A percentile compares a stretch with the other conserved stretches of the same genome.
Evolutionary conservation across 805 yeast species (phyloP).

Genomic region (Deakozyma indianensis): DNA sequence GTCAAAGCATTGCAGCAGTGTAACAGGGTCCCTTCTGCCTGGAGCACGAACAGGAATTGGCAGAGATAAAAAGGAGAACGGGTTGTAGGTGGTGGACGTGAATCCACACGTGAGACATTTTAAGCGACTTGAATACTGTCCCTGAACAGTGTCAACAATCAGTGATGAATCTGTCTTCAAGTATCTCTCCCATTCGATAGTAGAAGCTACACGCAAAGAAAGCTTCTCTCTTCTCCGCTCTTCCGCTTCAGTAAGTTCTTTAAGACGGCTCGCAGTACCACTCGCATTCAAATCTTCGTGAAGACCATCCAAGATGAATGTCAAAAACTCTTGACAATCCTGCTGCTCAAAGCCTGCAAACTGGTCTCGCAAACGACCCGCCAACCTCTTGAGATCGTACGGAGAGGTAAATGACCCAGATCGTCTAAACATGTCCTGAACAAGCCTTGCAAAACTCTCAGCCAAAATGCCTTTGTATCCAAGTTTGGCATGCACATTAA

Average conservation of each 20-base stretch:
- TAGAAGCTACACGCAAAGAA: slow-evolving; percentile 67
- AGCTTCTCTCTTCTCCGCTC: slow-evolving; percentile 58
- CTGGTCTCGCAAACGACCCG: slow-evolving; percentile 52
- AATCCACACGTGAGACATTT: slow-evolving; percentile 56
- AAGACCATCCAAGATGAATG: slow-evolving; percentile 73
- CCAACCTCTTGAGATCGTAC: slow-evolving; percentile 43
- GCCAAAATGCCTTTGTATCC: slow-evolving; percentile 78
- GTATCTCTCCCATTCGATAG: slow-evolving; percentile 87
- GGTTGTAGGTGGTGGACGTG: slow-evolving; percentile 76
- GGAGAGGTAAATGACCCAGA: slow-evolving; percentile 35
- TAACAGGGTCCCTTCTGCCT: slow-evolving; percentile 12
- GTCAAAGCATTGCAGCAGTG: slow-evolving; percentile 53
- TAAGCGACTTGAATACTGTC: slow-evolving; percentile 72
- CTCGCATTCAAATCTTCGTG: slow-evolving; percentile 79
- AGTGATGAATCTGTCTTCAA: slow-evolving; percentile 64
- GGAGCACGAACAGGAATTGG: slow-evolving; percentile 47
- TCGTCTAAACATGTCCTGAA: slow-evolving; percentile 37
- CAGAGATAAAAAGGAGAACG: slow-evolving; percentile 64
- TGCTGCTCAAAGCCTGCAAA: slow-evolving; percentile 77
- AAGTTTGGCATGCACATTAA: slow-evolving; percentile 55
- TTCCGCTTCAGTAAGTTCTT: slow-evolving; percentile 55
- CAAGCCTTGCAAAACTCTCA: slow-evolving; percentile 46
- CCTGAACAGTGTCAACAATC: slow-evolving; percentile 72
- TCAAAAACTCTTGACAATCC: slow-evolving; percentile 86
- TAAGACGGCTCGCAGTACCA: slow-evolving; percentile 37